These are phyloP conservation scores for Boletus reticuloceps DNA, from an alignment of 768 basidiomycete species.

Conservation along the genomic window DNA sequence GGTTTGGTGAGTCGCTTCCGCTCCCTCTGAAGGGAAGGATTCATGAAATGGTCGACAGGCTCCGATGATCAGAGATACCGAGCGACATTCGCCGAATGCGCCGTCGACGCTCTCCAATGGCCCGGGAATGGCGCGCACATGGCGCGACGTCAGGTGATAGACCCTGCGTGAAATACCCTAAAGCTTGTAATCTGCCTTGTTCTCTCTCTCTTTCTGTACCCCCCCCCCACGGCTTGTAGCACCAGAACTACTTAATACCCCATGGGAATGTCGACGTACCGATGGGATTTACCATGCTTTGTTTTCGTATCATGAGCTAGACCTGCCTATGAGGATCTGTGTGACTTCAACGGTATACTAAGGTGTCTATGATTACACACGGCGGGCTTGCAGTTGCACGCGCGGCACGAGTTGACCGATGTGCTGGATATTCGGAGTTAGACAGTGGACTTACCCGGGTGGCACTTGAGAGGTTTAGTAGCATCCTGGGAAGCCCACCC, in stretches of 20 bases:
- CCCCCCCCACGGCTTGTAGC: background rate
- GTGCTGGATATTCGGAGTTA: background rate
- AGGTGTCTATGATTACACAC: background rate
- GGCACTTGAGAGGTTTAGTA: background rate
- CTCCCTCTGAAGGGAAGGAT: background rate
- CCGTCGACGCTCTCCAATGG: conserved; percentile 29
- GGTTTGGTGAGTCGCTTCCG: conserved; percentile 43
- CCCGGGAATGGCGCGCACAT: conserved; percentile 16
- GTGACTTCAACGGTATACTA: too few relatives aligned
- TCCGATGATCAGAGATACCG: conserved; percentile 38
- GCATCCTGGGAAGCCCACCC: background rate
- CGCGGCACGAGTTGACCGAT: background rate
- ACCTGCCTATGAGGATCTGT: too few relatives aligned
- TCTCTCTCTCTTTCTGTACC: background rate
- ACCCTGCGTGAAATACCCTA: conserved; percentile 35
- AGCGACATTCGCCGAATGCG: conserved; percentile 28
- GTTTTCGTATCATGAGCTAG: background rate
- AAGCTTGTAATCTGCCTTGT: conserved; percentile 22
- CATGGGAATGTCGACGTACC: conserved; percentile 13
- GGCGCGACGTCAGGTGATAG: conserved; percentile 35
- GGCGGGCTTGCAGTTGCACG: background rate
- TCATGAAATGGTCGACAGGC: background rate
- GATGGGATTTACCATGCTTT: conserved; percentile 7
- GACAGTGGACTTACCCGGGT: background rate
- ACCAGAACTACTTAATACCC: conserved; percentile 9